A percentile compares a stretch with the other conserved stretches of the same genome.
phyloP scores from a whole-genome alignment of 306 rosid species.

The apple (Malus domestica) region ASM211411v1 NC_041794.1:6516001-6516500 shows the following conservation, averaged over 20 bases:
- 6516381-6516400: slow-evolving; percentile 38
- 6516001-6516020: slow-evolving; percentile 7
- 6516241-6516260: slow-evolving; percentile 57
- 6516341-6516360: slow-evolving; percentile 56
- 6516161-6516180: slow-evolving; percentile 53
- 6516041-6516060: slow-evolving; percentile 11
- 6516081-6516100: slow-evolving; percentile 30
- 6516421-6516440: slow-evolving; percentile 43
- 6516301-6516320: slow-evolving; percentile 72
- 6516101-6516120: slow-evolving; percentile 22
- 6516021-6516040: slow-evolving; percentile 11
- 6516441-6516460: not conserved
- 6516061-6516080: slow-evolving; percentile 28
- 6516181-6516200: slow-evolving; percentile 54
- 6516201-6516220: slow-evolving; percentile 34
- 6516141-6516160: slow-evolving; percentile 51
- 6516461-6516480: slow-evolving; percentile 31
- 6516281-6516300: slow-evolving; percentile 73
- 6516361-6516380: slow-evolving; percentile 13
- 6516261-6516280: slow-evolving; percentile 39
- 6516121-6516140: slow-evolving; percentile 47
- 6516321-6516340: slow-evolving; percentile 69
- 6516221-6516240: slow-evolving; percentile 35
- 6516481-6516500: slow-evolving; percentile 16
- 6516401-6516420: slow-evolving; percentile 68